phyloP scores from a whole-genome alignment of 139 green algal species.

The Closterium sp. region DNA sequence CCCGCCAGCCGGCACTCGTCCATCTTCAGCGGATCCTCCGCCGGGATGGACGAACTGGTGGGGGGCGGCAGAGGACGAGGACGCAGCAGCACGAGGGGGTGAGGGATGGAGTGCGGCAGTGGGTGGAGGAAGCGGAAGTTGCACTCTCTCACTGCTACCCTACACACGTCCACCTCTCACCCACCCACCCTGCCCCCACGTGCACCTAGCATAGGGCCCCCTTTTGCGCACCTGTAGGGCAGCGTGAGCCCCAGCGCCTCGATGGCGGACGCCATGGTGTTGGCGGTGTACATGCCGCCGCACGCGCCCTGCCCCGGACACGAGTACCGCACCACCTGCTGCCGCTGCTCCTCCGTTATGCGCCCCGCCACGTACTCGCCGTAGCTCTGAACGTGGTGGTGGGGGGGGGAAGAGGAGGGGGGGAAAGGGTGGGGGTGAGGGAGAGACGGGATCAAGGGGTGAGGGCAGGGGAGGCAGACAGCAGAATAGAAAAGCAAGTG shows the following conservation, averaged over 20 bases:
- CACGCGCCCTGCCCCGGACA: constrained; percentile 87
- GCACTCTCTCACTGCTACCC: no score
- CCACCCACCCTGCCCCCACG: no score
- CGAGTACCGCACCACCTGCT: constrained; percentile 84
- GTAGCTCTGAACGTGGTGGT: constrained; percentile 71
- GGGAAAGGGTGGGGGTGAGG: not conserved
- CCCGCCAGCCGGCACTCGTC: constrained; percentile 90
- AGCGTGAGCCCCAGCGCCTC: constrained; percentile 96
- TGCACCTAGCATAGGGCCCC: no score
- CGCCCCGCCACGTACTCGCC: constrained; percentile 73
- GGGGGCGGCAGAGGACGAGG: no score
- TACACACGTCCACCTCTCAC: no score
- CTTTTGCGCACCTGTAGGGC: constrained; percentile 73
- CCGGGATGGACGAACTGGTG: constrained; percentile 76
- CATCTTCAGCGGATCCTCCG: constrained; percentile 89
- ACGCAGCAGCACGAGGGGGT: no score
- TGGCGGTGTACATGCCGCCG: constrained; percentile 97
- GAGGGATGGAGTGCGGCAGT: not conserved
- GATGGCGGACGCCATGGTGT: constrained; percentile 97
- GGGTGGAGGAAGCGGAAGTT: no score
- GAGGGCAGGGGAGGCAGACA: no score
- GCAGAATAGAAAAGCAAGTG: no score
- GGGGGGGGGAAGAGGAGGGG: not conserved
- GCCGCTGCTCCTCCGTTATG: constrained; percentile 80
- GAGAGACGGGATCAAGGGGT: no score